These are phyloP conservation scores for Helianthus annuus DNA, from an alignment of 129 eudicot genomes.

Conservation along the genomic window HanXRQr2.0-SUNRISE NC_035436.2:67772347-67772846, in stretches of 20 bases:
- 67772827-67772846: slow-evolving; percentile 38
- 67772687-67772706: slow-evolving; percentile 4
- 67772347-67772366: slow-evolving; percentile 40
- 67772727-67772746: slow-evolving; percentile 35
- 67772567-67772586: slow-evolving; percentile 44
- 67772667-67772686: not conserved
- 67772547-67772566: slow-evolving; percentile 36
- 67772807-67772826: slow-evolving; percentile 43
- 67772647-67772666: slow-evolving; percentile 21
- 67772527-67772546: slow-evolving; percentile 45
- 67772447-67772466: slow-evolving; percentile 48
- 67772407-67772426: slow-evolving; percentile 44
- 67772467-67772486: slow-evolving; percentile 46
- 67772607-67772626: slow-evolving; percentile 36
- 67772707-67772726: slow-evolving; percentile 31
- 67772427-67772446: slow-evolving; percentile 47
- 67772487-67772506: slow-evolving; percentile 47
- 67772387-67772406: slow-evolving; percentile 48
- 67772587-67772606: slow-evolving; percentile 39
- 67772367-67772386: slow-evolving; percentile 47
- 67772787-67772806: slow-evolving; percentile 47
- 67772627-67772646: slow-evolving; percentile 19
- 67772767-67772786: slow-evolving; percentile 45
- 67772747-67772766: slow-evolving; percentile 21
- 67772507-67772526: slow-evolving; percentile 50